Percentiles rank a stretch among this genome's conserved stretches.
Conservation (phyloP, 2,329 filamentous ascomycete species). For the Aureobasidium sp. region DNA sequence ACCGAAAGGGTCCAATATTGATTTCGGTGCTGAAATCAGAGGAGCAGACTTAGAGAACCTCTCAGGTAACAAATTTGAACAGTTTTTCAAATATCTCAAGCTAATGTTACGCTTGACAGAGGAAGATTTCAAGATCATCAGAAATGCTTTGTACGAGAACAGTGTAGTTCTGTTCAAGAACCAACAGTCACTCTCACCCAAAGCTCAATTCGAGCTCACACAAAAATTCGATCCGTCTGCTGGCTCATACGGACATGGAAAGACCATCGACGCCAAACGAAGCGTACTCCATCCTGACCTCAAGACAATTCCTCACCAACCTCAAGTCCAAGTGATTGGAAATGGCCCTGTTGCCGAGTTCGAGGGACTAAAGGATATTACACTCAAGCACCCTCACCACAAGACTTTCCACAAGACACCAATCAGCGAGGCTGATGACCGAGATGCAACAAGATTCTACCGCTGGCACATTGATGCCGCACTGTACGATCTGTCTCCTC, state of each 20-base stretch:
- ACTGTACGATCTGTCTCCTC: constrained; percentile 67
- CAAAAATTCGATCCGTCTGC: constrained; percentile 63
- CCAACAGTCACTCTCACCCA: constrained; percentile 57
- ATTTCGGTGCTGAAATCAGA: constrained; percentile 26
- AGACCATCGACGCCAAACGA: constrained; percentile 60
- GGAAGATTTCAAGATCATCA: constrained; percentile 57
- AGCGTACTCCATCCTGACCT: constrained; percentile 69
- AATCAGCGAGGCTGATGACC: constrained; percentile 56
- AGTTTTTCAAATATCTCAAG: neutral
- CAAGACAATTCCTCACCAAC: constrained; percentile 73
- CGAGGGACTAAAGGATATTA: constrained; percentile 63
- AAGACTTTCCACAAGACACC: constrained; percentile 63
- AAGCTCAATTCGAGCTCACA: constrained; percentile 67
- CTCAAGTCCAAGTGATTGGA: constrained; percentile 73
- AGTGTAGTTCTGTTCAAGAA: constrained; percentile 66
- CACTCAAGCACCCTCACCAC: constrained; percentile 68
- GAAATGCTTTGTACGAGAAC: constrained; percentile 58
- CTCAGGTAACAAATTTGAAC: constrained; percentile 6
- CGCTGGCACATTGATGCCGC: constrained; percentile 78
- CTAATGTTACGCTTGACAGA: constrained; percentile 35
- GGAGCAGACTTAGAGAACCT: constrained; percentile 26
- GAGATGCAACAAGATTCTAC: constrained; percentile 57
- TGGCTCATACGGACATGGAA: constrained; percentile 66
- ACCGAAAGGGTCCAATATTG: constrained; percentile 20
- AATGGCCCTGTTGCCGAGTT: constrained; percentile 64